phyloP scores from a whole-genome alignment of 2,329 filamentous ascomycete species.

The Epichloe elymi region DNA sequence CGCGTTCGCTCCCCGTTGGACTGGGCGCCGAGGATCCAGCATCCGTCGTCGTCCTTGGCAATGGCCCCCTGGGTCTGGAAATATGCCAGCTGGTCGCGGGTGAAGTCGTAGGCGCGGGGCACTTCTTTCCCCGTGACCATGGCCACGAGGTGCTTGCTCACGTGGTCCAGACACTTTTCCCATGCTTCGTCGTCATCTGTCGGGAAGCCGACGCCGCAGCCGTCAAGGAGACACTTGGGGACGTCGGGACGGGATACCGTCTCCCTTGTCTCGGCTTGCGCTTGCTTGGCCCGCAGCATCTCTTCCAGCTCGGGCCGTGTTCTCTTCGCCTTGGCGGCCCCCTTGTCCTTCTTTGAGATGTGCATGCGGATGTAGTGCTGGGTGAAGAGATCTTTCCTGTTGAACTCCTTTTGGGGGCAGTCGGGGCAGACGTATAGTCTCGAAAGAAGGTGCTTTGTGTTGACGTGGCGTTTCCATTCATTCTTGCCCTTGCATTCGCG shows the following conservation, averaged over 20 bases:
- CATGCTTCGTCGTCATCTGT: conserved; percentile 47
- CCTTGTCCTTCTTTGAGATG: conserved; percentile 22
- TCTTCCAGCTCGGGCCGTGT: conserved; percentile 29
- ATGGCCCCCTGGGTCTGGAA: conserved; percentile 9
- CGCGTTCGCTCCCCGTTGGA: conserved; percentile 2
- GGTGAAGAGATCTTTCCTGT: conserved; percentile 83
- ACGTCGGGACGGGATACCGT: conserved; percentile 35
- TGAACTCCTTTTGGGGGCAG: conserved; percentile 50
- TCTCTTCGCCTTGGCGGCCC: conserved; percentile 24
- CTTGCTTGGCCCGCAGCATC: conserved; percentile 28
- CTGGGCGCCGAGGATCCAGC: conserved; percentile 17
- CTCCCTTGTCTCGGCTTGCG: not conserved
- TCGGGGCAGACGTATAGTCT: conserved; percentile 65
- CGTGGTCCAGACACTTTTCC: conserved; percentile 79
- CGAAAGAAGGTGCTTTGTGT: conserved; percentile 64
- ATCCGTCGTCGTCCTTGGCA: conserved; percentile 13
- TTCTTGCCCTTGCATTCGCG: conserved; percentile 71
- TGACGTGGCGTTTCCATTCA: conserved; percentile 88
- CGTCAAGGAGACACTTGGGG: conserved; percentile 47
- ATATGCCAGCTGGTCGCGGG: not conserved
- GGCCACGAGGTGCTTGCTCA: conserved; percentile 62
- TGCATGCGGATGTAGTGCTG: conserved; percentile 87
- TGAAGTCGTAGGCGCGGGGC: not conserved
- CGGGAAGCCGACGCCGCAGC: conserved; percentile 46
- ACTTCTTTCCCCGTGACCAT: not conserved